A percentile compares a stretch with the other conserved stretches of the same genome.
phyloP scores from a whole-genome alignment of 805 yeast species.

The Wickerhamiella lipophila region DNA sequence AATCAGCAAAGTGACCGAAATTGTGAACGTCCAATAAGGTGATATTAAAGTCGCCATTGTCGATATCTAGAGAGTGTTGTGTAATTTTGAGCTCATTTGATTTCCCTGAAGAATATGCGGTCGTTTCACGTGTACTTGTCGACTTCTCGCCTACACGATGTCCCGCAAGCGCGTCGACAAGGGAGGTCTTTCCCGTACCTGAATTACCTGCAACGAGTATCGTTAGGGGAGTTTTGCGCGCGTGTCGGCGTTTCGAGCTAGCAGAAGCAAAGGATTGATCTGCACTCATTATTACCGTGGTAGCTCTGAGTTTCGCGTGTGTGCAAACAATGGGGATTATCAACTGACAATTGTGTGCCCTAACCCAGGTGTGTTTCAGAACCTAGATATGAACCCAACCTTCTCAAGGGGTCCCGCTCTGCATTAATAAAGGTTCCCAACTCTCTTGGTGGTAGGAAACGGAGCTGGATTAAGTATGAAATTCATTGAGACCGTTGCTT shows the following conservation, averaged over 20 bases:
- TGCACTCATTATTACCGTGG: slow-evolving; percentile 4
- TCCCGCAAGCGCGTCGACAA: slow-evolving; percentile 45
- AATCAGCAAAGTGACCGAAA: slow-evolving; percentile 60
- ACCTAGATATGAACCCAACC: neutral
- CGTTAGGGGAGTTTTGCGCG: slow-evolving; percentile 38
- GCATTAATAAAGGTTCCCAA: neutral
- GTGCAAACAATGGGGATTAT: neutral
- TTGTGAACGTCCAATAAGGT: slow-evolving; percentile 62
- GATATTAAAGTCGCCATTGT: slow-evolving; percentile 1
- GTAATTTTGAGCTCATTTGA: slow-evolving; percentile 4
- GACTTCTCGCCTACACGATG: slow-evolving; percentile 5
- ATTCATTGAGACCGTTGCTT: slow-evolving; percentile 2
- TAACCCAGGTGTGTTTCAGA: slow-evolving; percentile 7
- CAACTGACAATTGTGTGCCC: neutral
- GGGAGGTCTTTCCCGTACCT: slow-evolving; percentile 65
- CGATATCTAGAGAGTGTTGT: slow-evolving; percentile 7
- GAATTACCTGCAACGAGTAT: slow-evolving; percentile 59
- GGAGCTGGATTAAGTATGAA: too few species aligned
- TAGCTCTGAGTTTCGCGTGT: neutral
- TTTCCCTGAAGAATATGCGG: neutral
- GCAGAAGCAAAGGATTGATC: slow-evolving; percentile 1
- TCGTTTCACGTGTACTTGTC: slow-evolving; percentile 1
- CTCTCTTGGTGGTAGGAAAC: too few species aligned
- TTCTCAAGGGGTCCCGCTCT: neutral
- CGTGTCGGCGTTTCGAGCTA: slow-evolving; percentile 1